These are phyloP conservation scores for Podaxis sp. DNA, from an alignment of 768 basidiomycete genomes.

Conservation along the genomic window DNA sequence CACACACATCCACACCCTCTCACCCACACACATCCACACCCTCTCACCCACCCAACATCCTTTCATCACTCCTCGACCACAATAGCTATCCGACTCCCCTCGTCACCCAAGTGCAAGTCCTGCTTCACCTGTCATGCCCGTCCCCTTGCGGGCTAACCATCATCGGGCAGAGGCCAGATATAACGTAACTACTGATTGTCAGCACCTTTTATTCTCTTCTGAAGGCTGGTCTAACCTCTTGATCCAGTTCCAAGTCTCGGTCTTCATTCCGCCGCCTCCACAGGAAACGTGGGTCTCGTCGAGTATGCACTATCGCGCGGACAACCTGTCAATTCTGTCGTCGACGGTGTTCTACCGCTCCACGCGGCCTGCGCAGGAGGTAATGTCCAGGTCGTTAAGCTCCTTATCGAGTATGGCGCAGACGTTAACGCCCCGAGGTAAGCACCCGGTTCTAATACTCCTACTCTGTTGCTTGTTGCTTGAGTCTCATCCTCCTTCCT, in stretches of 20 bases:
- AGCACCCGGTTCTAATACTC: slow-evolving; percentile 19
- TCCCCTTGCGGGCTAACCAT: slow-evolving; percentile 41
- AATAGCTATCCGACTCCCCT: neutral
- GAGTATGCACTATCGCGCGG: slow-evolving; percentile 91
- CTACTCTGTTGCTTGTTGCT: slow-evolving; percentile 1
- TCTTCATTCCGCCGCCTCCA: slow-evolving; percentile 70
- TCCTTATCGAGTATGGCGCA: slow-evolving; percentile 91
- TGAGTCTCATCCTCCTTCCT: slow-evolving; percentile 9
- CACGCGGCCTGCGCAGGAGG: slow-evolving; percentile 95
- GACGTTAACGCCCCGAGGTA: slow-evolving; percentile 96
- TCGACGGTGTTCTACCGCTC: slow-evolving; percentile 94
- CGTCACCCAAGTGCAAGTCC: neutral
- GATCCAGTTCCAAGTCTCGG: slow-evolving; percentile 68
- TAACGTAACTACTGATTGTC: slow-evolving; percentile 57
- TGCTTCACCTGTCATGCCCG: slow-evolving; percentile 35
- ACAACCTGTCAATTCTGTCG: slow-evolving; percentile 93
- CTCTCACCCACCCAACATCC: neutral
- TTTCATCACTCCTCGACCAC: neutral
- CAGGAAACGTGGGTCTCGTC: slow-evolving; percentile 89
- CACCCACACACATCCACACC: too few species aligned
- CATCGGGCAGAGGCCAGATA: slow-evolving; percentile 51
- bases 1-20: neutral
- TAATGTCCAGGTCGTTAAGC: slow-evolving; percentile 78
- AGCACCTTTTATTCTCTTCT: slow-evolving; percentile 17
- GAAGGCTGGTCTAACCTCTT: slow-evolving; percentile 10